A percentile compares a stretch with the other conserved stretches of the same genome.
Conservation (phyloP, 805 yeast species). For the Ascoidea rubescens region DNA sequence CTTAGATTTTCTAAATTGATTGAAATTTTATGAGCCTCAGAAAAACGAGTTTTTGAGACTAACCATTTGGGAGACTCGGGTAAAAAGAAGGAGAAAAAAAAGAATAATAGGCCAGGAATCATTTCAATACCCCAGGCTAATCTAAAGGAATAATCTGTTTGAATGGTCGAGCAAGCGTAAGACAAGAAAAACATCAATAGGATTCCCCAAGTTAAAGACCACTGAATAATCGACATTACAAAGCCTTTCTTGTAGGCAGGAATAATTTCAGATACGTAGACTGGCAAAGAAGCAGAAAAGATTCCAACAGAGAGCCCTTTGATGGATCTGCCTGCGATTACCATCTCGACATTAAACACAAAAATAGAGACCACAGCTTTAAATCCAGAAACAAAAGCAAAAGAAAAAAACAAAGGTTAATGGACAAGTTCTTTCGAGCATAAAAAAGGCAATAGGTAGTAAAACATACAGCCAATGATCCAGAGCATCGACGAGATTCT, state of each 20-base stretch:
- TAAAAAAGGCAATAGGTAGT: too few relatives aligned
- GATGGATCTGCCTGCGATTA: conserved; percentile 32
- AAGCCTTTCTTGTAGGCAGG: conserved; percentile 34
- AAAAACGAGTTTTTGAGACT: conserved; percentile 23
- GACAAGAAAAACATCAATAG: conserved; percentile 39
- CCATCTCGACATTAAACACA: conserved; percentile 26
- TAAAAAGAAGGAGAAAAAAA: conserved; percentile 23
- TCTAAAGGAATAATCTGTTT: conserved; percentile 40
- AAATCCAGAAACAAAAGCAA: not conserved
- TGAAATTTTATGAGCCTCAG: conserved; percentile 20
- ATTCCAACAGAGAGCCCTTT: conserved; percentile 43
- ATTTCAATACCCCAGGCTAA: conserved; percentile 48
- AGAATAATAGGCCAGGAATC: conserved; percentile 34
- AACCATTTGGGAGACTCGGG: conserved; percentile 55
- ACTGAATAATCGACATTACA: conserved; percentile 40
- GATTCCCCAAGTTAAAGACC: conserved; percentile 44
- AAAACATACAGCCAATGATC: conserved; percentile 31
- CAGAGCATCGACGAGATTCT: conserved; percentile 40
- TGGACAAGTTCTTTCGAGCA: too few relatives aligned
- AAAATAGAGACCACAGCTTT: conserved; percentile 16
- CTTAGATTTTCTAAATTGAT: conserved; percentile 8
- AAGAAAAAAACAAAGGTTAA: too few relatives aligned
- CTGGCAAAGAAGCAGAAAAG: conserved; percentile 40
- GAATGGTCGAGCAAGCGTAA: conserved; percentile 28
- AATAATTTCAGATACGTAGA: conserved; percentile 37